Percentiles rank a stretch among this genome's conserved stretches.
Conservation (phyloP, 257 asterid species). For the Anisodus tanguticus region DNA sequence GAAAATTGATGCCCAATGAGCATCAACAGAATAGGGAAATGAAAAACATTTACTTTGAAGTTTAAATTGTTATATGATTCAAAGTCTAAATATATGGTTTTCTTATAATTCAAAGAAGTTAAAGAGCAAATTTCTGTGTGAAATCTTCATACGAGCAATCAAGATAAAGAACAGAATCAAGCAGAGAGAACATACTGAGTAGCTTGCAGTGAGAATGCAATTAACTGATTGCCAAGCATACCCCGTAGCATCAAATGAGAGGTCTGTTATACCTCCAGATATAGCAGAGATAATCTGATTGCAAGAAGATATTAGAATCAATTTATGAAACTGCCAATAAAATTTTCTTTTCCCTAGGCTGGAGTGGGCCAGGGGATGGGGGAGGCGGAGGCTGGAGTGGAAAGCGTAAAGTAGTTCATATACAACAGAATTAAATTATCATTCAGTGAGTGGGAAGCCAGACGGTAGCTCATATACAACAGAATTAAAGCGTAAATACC, state of each 20-base stretch:
- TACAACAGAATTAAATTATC: neutral
- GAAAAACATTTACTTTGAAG: neutral
- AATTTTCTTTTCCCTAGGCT: neutral
- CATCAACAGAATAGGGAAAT: neutral
- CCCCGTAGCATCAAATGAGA: slow-evolving; percentile 49
- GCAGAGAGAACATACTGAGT: slow-evolving; percentile 45
- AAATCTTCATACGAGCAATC: neutral
- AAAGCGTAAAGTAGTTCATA: neutral
- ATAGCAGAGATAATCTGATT: slow-evolving; percentile 53
- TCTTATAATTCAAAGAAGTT: neutral
- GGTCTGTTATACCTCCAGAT: slow-evolving; percentile 58
- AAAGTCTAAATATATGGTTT: neutral
- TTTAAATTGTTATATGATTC: neutral
- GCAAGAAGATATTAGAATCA: neutral
- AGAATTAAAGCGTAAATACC: neutral
- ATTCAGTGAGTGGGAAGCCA: neutral
- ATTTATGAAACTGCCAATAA: neutral
- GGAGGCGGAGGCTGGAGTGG: neutral
- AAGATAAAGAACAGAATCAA: neutral
- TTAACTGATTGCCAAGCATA: slow-evolving; percentile 53
- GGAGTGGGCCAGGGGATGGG: neutral
- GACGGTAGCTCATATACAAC: neutral
- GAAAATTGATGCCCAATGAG: slow-evolving; percentile 25
- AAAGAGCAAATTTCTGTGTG: slow-evolving; percentile 24
- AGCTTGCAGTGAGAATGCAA: slow-evolving; percentile 57